phyloP scores from a whole-genome alignment of 805 yeast genomes.

The Wickerhamiella azymoides region DNA sequence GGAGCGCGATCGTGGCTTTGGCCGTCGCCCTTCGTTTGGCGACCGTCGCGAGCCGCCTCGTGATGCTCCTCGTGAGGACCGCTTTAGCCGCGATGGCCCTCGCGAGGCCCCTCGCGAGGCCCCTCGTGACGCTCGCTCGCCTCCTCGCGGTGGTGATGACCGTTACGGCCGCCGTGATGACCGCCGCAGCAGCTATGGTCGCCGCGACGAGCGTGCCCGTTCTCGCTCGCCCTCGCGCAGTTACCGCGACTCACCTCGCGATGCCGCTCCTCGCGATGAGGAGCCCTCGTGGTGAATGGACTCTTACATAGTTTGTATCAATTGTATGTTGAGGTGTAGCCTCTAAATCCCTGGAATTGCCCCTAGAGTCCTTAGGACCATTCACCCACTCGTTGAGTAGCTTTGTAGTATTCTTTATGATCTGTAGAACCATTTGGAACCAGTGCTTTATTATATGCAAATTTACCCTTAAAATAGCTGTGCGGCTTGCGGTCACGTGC shows the following conservation, averaged over 20 bases:
- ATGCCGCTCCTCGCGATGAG: background rate
- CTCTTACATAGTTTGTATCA: too few species aligned
- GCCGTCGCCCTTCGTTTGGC: background rate
- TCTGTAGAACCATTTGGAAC: too few species aligned
- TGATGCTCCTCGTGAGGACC: background rate
- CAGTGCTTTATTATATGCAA: too few species aligned
- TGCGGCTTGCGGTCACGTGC: too few species aligned
- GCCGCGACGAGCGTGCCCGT: conserved; percentile 1
- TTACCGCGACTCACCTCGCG: background rate
- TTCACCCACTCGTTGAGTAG: too few species aligned
- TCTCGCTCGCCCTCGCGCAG: background rate
- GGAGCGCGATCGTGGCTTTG: background rate
- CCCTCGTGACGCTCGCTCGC: background rate
- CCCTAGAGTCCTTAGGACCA: too few species aligned
- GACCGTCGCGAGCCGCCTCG: background rate
- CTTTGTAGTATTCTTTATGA: too few species aligned
- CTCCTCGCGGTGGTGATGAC: conserved; percentile 13
- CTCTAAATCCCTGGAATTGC: too few species aligned
- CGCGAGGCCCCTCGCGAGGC: background rate
- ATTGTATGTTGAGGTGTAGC: too few species aligned
- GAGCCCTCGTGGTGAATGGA: background rate
- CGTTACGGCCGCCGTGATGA: conserved; percentile 18
- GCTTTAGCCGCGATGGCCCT: background rate
- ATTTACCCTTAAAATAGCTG: too few species aligned
- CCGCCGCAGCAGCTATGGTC: conserved; percentile 10